Conservation (phyloP, 305 asterid species). For the Rubia tinctorum region DNA sequence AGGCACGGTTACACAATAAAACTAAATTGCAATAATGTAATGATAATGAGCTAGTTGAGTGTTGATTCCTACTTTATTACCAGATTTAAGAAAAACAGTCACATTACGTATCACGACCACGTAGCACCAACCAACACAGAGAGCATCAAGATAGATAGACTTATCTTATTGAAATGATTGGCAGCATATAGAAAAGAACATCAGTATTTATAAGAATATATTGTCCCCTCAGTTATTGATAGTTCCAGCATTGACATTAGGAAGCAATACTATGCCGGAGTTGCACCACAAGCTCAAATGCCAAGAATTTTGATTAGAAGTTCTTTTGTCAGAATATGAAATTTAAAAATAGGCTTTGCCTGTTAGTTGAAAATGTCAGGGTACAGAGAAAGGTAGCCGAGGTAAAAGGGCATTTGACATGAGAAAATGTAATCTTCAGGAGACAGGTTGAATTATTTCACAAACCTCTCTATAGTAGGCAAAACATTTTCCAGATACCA, state of each 20-base stretch:
- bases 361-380: background rate
- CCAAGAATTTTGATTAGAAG: background rate
- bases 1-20: background rate
- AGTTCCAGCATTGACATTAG: background rate
- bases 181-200: background rate
- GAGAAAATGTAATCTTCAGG: background rate
- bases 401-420: no score
- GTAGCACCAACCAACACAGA: background rate
- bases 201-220: background rate
- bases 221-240: background rate
- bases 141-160: background rate
- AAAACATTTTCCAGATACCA: conserved; percentile 84
- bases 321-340: background rate
- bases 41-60: background rate
- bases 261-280: background rate
- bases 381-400: no score
- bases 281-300: no score
- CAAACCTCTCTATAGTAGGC: conserved; percentile 76
- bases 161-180: background rate
- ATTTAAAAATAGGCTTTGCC: no score
- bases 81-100: background rate
- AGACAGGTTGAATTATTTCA: background rate
- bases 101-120: background rate
- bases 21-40: background rate
- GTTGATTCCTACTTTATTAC: background rate